Percentiles rank a stretch among this genome's conserved stretches.
Evolutionary conservation across 805 yeast genomes (phyloP).

Genomic region (Scheffersomyces lignosus): DNA sequence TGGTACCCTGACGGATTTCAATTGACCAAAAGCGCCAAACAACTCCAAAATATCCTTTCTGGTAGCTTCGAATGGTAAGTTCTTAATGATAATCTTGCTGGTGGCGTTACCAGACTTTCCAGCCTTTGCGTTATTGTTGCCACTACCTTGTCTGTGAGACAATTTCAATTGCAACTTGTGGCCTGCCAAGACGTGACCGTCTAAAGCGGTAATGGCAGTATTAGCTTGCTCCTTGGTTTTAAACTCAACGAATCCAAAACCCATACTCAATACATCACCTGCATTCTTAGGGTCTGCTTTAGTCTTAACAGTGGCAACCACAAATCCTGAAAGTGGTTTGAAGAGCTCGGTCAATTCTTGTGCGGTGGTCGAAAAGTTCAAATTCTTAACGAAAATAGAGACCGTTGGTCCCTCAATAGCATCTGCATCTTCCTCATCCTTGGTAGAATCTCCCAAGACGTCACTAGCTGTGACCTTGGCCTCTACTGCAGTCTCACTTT

Average conservation of each 20-base stretch:
- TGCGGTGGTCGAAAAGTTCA: conserved; percentile 78
- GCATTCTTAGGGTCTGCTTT: conserved; percentile 82
- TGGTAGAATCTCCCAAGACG: conserved; percentile 32
- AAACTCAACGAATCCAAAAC: conserved; percentile 95
- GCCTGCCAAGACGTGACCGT: conserved; percentile 81
- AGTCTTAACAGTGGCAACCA: conserved; percentile 77
- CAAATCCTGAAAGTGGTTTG: conserved; percentile 73
- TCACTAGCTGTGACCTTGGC: conserved; percentile 48
- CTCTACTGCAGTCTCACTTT: conserved; percentile 41
- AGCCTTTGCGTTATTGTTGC: conserved; percentile 19
- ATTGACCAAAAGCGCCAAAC: conserved; percentile 91
- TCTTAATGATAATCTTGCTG: conserved; percentile 90
- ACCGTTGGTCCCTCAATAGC: conserved; percentile 69
- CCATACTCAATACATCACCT: conserved; percentile 82
- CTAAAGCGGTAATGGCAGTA: conserved; percentile 68
- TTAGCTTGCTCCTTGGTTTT: conserved; percentile 75
- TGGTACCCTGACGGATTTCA: conserved; percentile 93
- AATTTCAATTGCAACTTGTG: conserved; percentile 87
- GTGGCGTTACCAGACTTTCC: conserved; percentile 41
- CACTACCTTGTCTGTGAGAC: conserved; percentile 69
- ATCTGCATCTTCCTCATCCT: conserved; percentile 39
- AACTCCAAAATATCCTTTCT: conserved; percentile 90
- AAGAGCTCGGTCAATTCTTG: conserved; percentile 59
- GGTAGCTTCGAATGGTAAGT: conserved; percentile 94
- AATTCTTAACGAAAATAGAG: conserved; percentile 87